phyloP scores from a whole-genome alignment of 2,329 filamentous ascomycete species.

The Monosporascus sp. region DNA sequence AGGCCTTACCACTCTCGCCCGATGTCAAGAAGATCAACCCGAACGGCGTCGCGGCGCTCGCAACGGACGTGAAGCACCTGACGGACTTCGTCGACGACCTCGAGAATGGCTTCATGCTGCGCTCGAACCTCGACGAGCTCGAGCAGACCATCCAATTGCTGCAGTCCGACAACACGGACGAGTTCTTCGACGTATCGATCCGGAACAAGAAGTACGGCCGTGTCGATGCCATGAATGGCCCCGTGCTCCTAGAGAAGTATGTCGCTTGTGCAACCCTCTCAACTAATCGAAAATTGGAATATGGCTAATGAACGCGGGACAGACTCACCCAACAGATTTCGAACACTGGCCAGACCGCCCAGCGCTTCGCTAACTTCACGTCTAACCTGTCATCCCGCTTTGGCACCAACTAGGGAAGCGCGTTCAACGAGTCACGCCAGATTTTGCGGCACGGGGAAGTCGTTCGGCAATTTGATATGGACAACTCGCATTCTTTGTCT shows the following conservation, averaged over 20 bases:
- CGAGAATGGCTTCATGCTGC: constrained; percentile 77
- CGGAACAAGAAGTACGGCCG: constrained; percentile 91
- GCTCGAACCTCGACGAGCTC: constrained; percentile 85
- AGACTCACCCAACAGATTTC: constrained; percentile 62
- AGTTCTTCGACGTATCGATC: constrained; percentile 89
- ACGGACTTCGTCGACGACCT: constrained; percentile 81
- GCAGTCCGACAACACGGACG: constrained; percentile 84
- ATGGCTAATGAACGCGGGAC: constrained; percentile 18
- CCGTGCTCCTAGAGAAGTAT: constrained; percentile 86
- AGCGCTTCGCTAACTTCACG: constrained; percentile 66
- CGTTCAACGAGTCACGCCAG: not conserved
- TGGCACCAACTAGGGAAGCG: constrained; percentile 44
- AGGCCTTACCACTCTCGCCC: constrained; percentile 70
- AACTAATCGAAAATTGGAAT: too few relatives aligned
- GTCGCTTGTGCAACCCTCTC: constrained; percentile 13
- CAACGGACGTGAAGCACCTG: constrained; percentile 78
- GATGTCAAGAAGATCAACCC: constrained; percentile 83
- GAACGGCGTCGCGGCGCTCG: constrained; percentile 74
- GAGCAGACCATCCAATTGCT: constrained; percentile 89
- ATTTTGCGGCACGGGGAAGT: not conserved
- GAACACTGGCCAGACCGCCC: constrained; percentile 53
- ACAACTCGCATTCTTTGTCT: constrained; percentile 12
- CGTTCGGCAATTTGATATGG: not conserved
- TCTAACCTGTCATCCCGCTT: constrained; percentile 71
- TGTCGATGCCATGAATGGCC: constrained; percentile 87